These are phyloP conservation scores for Begonia peltatifolia DNA, from an alignment of 306 rosid species.

Conservation along the genomic window DNA sequence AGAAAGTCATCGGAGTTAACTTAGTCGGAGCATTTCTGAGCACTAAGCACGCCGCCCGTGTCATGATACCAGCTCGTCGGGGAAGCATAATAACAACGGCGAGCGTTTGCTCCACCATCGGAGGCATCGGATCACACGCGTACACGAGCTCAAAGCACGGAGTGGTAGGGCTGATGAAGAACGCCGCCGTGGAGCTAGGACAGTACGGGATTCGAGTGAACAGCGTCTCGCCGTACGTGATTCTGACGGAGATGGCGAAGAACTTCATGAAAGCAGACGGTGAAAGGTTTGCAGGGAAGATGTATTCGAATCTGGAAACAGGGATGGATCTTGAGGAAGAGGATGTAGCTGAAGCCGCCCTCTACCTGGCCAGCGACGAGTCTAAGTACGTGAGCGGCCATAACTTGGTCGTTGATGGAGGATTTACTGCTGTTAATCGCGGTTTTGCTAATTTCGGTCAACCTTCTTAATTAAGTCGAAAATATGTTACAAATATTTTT, in stretches of 20 bases:
- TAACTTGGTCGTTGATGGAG: constrained; percentile 64
- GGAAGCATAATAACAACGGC: constrained; percentile 61
- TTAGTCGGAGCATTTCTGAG: constrained; percentile 58
- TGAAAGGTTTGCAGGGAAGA: background rate
- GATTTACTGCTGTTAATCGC: constrained; percentile 39
- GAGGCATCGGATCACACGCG: constrained; percentile 59
- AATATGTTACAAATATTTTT: too few species aligned
- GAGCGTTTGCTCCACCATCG: constrained; percentile 41
- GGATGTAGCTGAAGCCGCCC: constrained; percentile 70
- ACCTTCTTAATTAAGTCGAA: too few species aligned
- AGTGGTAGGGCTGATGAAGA: constrained; percentile 45
- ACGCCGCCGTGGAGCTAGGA: constrained; percentile 68
- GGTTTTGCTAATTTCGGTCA: too few species aligned
- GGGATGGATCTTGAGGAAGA: constrained; percentile 37
- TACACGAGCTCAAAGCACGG: constrained; percentile 66
- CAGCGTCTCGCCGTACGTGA: constrained; percentile 55
- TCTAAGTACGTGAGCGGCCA: constrained; percentile 70
- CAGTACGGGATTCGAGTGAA: constrained; percentile 74
- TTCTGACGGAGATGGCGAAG: constrained; percentile 31
- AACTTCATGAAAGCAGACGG: constrained; percentile 29
- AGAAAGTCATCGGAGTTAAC: constrained; percentile 45
- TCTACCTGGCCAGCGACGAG: constrained; percentile 63
- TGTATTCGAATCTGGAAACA: constrained; percentile 14
- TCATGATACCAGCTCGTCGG: constrained; percentile 31
- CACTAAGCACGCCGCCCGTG: constrained; percentile 59